Percentiles rank a stretch among this genome's conserved stretches.
These are phyloP conservation scores for Phoma sp. DNA, from an alignment of 2,329 filamentous ascomycete genomes.

Conservation along the genomic window DNA sequence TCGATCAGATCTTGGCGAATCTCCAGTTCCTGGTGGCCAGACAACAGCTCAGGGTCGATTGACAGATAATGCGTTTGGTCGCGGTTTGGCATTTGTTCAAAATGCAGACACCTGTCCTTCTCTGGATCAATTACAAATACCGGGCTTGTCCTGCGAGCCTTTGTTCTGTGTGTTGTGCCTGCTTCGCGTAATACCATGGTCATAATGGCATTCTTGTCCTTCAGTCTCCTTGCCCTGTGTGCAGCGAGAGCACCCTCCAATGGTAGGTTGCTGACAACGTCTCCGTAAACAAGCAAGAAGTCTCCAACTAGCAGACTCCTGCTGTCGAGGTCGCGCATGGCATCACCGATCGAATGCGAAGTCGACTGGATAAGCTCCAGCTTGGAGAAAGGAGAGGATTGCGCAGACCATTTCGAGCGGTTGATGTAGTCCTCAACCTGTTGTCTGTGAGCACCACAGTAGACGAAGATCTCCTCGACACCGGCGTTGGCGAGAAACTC, in stretches of 20 bases:
- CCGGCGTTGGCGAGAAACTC: slow-evolving; percentile 95
- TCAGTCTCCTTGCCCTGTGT: slow-evolving; percentile 79
- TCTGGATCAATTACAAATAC: slow-evolving; percentile 85
- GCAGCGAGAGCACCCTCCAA: slow-evolving; percentile 79
- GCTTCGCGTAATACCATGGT: slow-evolving; percentile 88
- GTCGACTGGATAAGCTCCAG: slow-evolving; percentile 87
- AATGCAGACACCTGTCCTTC: slow-evolving; percentile 84
- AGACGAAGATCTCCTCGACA: slow-evolving; percentile 92
- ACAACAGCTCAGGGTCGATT: slow-evolving; percentile 80
- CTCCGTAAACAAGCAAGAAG: slow-evolving; percentile 90
- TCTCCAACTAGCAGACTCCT: slow-evolving; percentile 85
- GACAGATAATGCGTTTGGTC: slow-evolving; percentile 69
- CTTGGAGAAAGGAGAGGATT: slow-evolving; percentile 79
- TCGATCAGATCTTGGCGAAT: slow-evolving; percentile 89
- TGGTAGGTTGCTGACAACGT: slow-evolving; percentile 86
- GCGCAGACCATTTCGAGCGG: slow-evolving; percentile 74
- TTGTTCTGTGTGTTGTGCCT: slow-evolving; percentile 76
- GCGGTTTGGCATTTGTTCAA: slow-evolving; percentile 83
- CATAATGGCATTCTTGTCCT: slow-evolving; percentile 96
- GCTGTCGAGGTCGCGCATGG: slow-evolving; percentile 90
- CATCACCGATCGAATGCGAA: slow-evolving; percentile 87
- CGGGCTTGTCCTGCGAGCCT: slow-evolving; percentile 74
- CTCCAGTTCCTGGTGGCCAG: slow-evolving; percentile 76
- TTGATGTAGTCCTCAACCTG: slow-evolving; percentile 86
- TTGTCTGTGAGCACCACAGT: slow-evolving; percentile 85